A percentile compares a stretch with the other conserved stretches of the same genome.
Conservation (phyloP, 1,284 basidiomycete genomes). For the Malassezia globosa region DNA sequence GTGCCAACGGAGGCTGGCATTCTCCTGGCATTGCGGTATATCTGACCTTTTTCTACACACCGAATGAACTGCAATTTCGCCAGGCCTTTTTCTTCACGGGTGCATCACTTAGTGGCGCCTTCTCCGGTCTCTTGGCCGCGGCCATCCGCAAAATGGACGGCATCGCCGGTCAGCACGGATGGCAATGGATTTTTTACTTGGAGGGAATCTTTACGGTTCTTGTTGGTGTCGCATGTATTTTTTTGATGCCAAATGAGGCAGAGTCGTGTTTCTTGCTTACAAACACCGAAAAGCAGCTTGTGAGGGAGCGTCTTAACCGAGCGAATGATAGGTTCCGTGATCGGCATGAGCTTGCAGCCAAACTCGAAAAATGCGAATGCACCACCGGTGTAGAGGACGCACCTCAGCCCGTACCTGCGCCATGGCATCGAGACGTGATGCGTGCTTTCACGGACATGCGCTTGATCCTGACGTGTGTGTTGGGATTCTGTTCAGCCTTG, state of each 20-base stretch:
- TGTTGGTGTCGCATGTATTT: constrained; percentile 25
- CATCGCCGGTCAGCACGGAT: constrained; percentile 21
- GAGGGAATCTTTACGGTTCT: constrained; percentile 36
- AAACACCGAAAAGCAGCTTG: constrained; percentile 23
- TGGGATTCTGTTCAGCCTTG: constrained; percentile 28
- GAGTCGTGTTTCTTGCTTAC: constrained; percentile 29
- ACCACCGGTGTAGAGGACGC: neutral
- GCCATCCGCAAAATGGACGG: constrained; percentile 31
- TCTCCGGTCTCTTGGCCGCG: constrained; percentile 35
- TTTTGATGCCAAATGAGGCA: constrained; percentile 29
- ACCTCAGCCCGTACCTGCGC: neutral
- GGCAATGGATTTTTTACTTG: constrained; percentile 37
- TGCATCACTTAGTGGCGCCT: constrained; percentile 31
- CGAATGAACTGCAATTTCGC: constrained; percentile 31
- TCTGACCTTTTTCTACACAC: constrained; percentile 39
- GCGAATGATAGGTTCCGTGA: neutral
- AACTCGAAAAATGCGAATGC: neutral
- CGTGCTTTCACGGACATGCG: constrained; percentile 27
- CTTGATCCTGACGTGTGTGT: constrained; percentile 21
- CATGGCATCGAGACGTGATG: constrained; percentile 23
- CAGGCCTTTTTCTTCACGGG: constrained; percentile 41
- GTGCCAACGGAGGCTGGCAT: constrained; percentile 29
- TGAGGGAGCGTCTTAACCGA: constrained; percentile 20
- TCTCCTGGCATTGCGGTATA: constrained; percentile 33
- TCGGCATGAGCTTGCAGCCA: neutral